Conservation (phyloP, 345 rosid genomes). For the Eutrema japonicum region DNA sequence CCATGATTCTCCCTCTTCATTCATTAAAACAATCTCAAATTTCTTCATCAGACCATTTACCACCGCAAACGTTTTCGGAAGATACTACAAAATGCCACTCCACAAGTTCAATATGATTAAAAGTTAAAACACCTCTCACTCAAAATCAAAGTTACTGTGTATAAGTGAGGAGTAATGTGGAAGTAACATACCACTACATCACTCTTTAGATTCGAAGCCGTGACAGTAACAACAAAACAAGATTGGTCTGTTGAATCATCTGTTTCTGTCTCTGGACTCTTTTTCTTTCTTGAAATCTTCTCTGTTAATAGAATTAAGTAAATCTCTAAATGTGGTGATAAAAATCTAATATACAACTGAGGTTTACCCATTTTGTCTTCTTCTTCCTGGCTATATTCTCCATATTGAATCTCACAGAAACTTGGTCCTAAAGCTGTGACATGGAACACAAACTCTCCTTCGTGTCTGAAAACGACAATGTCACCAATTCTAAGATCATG, state of each 20-base stretch:
- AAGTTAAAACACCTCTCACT: background rate
- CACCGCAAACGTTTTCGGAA: background rate
- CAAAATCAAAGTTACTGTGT: background rate
- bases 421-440: slow-evolving; percentile 38
- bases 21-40: slow-evolving; percentile 10
- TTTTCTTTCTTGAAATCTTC: slow-evolving; percentile 9
- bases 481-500: slow-evolving; percentile 38
- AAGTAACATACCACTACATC: slow-evolving; percentile 35
- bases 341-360: background rate
- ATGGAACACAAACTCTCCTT: slow-evolving; percentile 28
- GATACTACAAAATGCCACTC: background rate
- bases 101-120: too few species aligned
- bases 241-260: background rate
- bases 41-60: slow-evolving; percentile 19
- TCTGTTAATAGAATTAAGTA: slow-evolving; percentile 4
- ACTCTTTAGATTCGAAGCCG: slow-evolving; percentile 22
- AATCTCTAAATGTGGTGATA: background rate
- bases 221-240: slow-evolving; percentile 25
- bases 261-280: background rate
- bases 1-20: slow-evolving; percentile 28
- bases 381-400: background rate
- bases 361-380: background rate
- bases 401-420: slow-evolving; percentile 33
- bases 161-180: background rate
- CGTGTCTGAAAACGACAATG: slow-evolving; percentile 37